Base-by-base conservation (phyloP, 768 basidiomycete genomes). In the Termitomyces sp. region DNA sequence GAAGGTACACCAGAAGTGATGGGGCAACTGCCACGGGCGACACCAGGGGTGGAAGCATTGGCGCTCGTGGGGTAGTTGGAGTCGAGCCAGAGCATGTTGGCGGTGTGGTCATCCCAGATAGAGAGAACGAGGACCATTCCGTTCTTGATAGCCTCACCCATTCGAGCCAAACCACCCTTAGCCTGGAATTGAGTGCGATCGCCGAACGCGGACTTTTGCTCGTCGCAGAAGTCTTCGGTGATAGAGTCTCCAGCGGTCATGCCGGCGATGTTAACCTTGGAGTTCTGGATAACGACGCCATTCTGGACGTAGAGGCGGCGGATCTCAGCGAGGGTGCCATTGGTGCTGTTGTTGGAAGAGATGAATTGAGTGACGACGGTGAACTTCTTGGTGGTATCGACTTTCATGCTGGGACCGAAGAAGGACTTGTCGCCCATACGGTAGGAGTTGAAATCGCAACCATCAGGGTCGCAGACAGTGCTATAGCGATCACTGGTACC, bases 361-460 rank as follows among this genome's bases (percentile, higher is more conserved):
- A 81, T 63, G 76, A 83, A 83, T 66, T 84, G 82, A 52, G 82
- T 82, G 68, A 83, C 80, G 63, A 83, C 78, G 56, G 81, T 84
- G 74, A 84, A 73, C 62, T 72, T 74, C 60, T 69, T 64, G 67
- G 57, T 72, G 66, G 80, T 83, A 73, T 83, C 77, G 67, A 83
- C 75, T 55, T 72, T 79, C 65, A 65, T 61, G 58, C 76, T 76
- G n/a, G 65, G 64, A 41, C 82, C 82, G 65, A 75, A 74, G 77
- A 81, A 84, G 53, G 65, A 58, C 57, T 61, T 64, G 64, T 69
- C 65, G 34, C 81, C 81, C 77, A 79, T 74, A 65, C 82, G 81
- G 76, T 65, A 84, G 29, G 82, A 80, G 79, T 83, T 84, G 77
- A 82, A 84, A 64, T 83, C 82, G 68, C 82, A 84, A 46, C 82